These are phyloP conservation scores for Trichoderma citrinoviride DNA, from an alignment of 2,329 filamentous ascomycete species.

Conservation along the genomic window DNA sequence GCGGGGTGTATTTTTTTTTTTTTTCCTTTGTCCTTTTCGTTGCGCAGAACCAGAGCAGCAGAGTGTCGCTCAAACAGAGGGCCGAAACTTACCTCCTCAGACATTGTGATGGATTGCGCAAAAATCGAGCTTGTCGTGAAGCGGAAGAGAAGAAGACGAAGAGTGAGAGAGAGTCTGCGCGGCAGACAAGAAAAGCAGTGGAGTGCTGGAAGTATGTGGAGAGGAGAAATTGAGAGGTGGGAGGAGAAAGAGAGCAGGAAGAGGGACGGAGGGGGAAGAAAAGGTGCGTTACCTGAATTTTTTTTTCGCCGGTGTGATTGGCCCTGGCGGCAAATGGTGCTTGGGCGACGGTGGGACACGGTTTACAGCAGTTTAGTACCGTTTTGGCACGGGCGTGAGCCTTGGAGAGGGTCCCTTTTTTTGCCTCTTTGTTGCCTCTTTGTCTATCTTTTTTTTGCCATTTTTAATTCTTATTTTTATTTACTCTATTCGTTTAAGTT, in stretches of 20 bases:
- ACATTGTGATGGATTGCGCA: constrained; percentile 54
- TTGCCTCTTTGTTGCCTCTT: not conserved
- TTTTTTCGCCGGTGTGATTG: constrained; percentile 42
- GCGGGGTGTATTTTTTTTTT: constrained; percentile 46
- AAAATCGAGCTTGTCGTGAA: constrained; percentile 35
- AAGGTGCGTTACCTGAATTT: constrained; percentile 31
- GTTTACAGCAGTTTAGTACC: constrained; percentile 13
- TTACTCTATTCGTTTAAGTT: no score
- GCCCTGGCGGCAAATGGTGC: constrained; percentile 24
- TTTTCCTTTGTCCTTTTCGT: constrained; percentile 32
- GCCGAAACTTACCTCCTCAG: constrained; percentile 55
- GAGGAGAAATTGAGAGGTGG: constrained; percentile 23
- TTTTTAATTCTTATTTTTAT: not conserved
- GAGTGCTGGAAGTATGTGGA: constrained; percentile 27
- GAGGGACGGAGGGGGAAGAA: constrained; percentile 20
- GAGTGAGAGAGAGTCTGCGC: constrained; percentile 22
- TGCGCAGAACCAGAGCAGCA: constrained; percentile 25
- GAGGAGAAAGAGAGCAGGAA: constrained; percentile 24
- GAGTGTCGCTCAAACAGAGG: constrained; percentile 26
- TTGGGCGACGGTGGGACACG: constrained; percentile 28
- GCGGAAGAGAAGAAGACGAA: constrained; percentile 29
- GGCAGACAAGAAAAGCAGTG: constrained; percentile 24
- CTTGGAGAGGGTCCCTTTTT: no score
- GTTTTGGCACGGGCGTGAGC: constrained; percentile 3
- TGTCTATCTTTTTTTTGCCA: not conserved